Conservation (phyloP, 352 stramenopile genomes). For the Phytophthora sp. region DNA sequence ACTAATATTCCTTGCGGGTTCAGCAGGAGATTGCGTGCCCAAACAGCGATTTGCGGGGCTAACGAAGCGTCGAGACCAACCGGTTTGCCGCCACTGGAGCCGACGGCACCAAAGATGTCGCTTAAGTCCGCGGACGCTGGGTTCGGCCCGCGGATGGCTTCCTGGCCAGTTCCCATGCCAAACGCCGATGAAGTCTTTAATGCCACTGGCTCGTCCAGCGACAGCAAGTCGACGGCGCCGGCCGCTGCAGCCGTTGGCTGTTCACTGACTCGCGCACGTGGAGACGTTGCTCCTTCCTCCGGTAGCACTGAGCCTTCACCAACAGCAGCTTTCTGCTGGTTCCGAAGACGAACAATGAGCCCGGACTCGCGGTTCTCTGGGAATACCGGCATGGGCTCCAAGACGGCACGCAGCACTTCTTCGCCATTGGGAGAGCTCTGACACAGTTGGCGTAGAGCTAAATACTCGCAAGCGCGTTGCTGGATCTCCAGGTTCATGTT, state of each 20-base stretch:
- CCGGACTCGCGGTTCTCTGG: conserved; percentile 89
- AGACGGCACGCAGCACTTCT: conserved; percentile 93
- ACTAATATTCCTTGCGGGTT: conserved; percentile 92
- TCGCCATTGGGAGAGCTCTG: conserved; percentile 31
- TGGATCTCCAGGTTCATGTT: conserved; percentile 98
- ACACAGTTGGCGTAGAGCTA: conserved; percentile 87
- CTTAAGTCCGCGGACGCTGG: conserved; percentile 55
- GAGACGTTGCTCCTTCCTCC: conserved; percentile 19
- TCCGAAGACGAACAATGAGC: conserved; percentile 71
- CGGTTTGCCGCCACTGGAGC: conserved; percentile 24
- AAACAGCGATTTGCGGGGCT: conserved; percentile 55
- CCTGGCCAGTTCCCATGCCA: conserved; percentile 21
- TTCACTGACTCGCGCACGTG: conserved; percentile 20
- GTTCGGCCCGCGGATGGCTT: conserved; percentile 56
- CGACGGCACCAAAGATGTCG: conserved; percentile 53
- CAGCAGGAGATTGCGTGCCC: conserved; percentile 88
- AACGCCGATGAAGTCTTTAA: conserved; percentile 22
- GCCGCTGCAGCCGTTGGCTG: conserved; percentile 19
- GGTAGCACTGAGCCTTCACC: conserved; percentile 25
- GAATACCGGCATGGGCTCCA: conserved; percentile 98
- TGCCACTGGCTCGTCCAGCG: conserved; percentile 48
- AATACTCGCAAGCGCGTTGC: conserved; percentile 97
- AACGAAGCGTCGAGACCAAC: conserved; percentile 54
- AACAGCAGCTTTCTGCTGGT: conserved; percentile 63
- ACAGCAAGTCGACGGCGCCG: conserved; percentile 51